Conservation (phyloP, 169 alveolate species). For the Toxoplasma gondii region DNA sequence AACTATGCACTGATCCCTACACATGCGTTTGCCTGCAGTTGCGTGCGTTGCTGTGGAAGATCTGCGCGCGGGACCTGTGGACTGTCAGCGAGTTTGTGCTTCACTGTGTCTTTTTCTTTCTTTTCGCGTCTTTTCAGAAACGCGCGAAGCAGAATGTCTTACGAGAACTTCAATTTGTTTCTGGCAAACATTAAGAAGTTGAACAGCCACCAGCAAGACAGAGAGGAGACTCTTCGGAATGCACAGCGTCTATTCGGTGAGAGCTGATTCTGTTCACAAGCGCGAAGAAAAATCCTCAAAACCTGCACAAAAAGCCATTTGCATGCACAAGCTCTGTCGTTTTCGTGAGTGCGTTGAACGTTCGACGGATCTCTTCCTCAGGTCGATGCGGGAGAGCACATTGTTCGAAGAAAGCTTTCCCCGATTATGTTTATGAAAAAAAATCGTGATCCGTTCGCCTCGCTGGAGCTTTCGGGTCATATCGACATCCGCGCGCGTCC, state of each 20-base stretch:
- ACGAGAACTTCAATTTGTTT: slow-evolving; percentile 82
- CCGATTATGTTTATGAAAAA: too few species aligned
- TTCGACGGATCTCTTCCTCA: too few species aligned
- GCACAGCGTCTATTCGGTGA: slow-evolving; percentile 47
- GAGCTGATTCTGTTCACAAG: not conserved
- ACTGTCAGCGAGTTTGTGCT: too few species aligned
- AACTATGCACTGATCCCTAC: too few species aligned
- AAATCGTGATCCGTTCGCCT: too few species aligned
- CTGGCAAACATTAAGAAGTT: slow-evolving; percentile 83
- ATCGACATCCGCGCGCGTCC: too few species aligned
- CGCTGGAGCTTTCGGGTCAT: too few species aligned
- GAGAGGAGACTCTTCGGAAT: slow-evolving; percentile 71
- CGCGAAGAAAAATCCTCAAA: not conserved
- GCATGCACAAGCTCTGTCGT: not conserved
- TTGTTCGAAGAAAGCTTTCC: too few species aligned
- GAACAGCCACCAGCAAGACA: slow-evolving; percentile 84
- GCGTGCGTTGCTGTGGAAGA: too few species aligned
- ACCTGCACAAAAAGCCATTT: not conserved
- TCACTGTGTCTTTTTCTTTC: not conserved
- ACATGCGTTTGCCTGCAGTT: too few species aligned
- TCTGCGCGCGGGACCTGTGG: too few species aligned
- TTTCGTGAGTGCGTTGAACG: not conserved
- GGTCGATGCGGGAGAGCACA: too few species aligned
- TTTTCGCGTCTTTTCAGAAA: slow-evolving; percentile 61
- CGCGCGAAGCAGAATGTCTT: slow-evolving; percentile 78